These are phyloP conservation scores for Melastoma malabathricum DNA, from an alignment of 345 rosid species.

Conservation along the genomic window DNA sequence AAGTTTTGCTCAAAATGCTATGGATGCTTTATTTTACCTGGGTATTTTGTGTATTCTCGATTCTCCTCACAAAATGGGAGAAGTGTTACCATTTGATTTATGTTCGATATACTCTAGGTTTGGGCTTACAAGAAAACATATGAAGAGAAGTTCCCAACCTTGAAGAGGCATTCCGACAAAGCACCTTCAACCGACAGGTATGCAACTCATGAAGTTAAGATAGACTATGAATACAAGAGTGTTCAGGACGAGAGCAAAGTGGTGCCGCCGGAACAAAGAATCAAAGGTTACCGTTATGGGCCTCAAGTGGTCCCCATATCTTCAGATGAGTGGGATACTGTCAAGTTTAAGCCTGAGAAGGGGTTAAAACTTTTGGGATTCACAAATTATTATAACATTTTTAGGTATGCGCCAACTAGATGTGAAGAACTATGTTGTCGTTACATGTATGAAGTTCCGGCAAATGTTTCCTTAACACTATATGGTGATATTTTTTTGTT, in stretches of 20 bases:
- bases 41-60: neutral
- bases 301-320: constrained; percentile 93
- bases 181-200: constrained; percentile 68
- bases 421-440: constrained; percentile 4
- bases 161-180: constrained; percentile 74
- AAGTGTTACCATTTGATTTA: neutral
- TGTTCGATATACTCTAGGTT: constrained; percentile 29
- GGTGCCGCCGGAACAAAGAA: constrained; percentile 87
- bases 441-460: constrained; percentile 3
- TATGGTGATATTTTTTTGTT: neutral
- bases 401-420: constrained; percentile 33
- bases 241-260: constrained; percentile 35
- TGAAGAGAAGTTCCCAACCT: constrained; percentile 84
- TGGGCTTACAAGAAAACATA: constrained; percentile 94
- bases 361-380: constrained; percentile 87
- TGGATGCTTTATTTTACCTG: no score
- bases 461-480: constrained; percentile 1
- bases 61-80: neutral
- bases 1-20: no score
- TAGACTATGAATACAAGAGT: constrained; percentile 66
- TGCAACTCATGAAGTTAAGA: constrained; percentile 83
- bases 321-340: constrained; percentile 53
- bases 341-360: constrained; percentile 83
- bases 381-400: constrained; percentile 54
- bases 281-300: constrained; percentile 87